phyloP scores from a whole-genome alignment of 75 land plant species.

The Pseudotsuga menziesii region DNA sequence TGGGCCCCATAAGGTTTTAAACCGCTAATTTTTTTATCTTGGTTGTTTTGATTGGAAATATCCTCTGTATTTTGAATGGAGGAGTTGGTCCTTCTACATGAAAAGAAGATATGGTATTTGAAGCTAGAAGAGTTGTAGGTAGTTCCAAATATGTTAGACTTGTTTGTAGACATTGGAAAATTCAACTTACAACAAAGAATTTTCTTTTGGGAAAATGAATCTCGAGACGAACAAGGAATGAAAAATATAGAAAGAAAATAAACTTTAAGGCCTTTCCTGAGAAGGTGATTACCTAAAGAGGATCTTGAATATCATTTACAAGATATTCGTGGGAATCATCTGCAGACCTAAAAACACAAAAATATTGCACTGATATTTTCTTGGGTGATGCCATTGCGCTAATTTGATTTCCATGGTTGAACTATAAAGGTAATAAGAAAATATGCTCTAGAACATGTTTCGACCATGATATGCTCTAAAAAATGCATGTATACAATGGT shows the following conservation, averaged over 20 bases:
- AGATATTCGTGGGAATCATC: constrained; percentile 95
- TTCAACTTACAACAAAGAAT: not conserved
- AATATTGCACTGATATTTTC: no score
- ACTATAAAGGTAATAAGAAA: no score
- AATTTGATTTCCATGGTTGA: no score
- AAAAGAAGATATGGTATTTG: constrained; percentile 31
- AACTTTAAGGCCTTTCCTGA: not conserved
- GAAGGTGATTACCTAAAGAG: constrained; percentile 65
- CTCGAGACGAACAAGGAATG: not conserved
- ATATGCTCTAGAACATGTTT: no score
- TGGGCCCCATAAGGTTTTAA: constrained; percentile 24
- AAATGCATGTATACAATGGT: no score
- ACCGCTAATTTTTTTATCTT: constrained; percentile 8
- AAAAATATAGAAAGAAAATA: constrained; percentile 3
- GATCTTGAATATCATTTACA: constrained; percentile 90
- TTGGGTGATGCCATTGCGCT: no score
- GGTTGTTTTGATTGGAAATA: not conserved
- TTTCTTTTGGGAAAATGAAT: not conserved
- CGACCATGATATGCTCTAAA: no score
- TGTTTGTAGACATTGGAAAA: constrained; percentile 41
- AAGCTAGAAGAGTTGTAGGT: constrained; percentile 56
- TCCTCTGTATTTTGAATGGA: constrained; percentile 17
- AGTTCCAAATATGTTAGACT: constrained; percentile 88
- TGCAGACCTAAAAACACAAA: constrained; percentile 56
- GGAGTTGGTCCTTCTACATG: constrained; percentile 12